Conservation (phyloP, 176 grass and related monocot species). For the Guadua angustifolia region DNA sequence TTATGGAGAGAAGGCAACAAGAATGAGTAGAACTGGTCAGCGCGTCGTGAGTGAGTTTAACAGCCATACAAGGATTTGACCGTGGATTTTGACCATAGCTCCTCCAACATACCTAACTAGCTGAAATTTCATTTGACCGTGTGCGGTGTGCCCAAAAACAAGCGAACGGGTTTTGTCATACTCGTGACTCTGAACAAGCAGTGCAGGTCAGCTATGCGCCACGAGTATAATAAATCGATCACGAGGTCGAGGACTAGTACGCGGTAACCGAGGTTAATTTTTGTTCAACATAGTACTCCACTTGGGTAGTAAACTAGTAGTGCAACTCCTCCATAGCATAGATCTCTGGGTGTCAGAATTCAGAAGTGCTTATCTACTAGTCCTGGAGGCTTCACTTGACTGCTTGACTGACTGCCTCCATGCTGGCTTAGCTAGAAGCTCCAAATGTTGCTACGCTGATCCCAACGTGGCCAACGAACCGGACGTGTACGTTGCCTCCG, state of each 20-base stretch:
- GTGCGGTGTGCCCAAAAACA: slow-evolving; percentile 33
- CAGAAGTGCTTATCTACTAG: too few species aligned
- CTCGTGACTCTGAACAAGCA: slow-evolving; percentile 16
- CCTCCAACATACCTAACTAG: slow-evolving; percentile 9
- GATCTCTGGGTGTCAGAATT: too few species aligned
- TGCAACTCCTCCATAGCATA: too few species aligned
- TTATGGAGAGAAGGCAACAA: background rate
- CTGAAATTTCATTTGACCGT: slow-evolving; percentile 17
- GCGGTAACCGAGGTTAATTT: slow-evolving; percentile 28
- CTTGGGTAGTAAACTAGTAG: background rate
- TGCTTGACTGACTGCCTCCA: too few species aligned
- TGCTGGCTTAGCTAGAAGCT: too few species aligned
- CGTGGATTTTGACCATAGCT: slow-evolving; percentile 41
- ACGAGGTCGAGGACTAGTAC: background rate
- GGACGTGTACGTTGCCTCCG: too few species aligned
- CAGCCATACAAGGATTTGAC: slow-evolving; percentile 36
- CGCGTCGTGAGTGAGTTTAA: background rate
- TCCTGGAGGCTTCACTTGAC: too few species aligned
- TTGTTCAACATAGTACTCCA: background rate
- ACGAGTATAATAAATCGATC: background rate
- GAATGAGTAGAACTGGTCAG: background rate
- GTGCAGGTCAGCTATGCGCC: slow-evolving; percentile 21
- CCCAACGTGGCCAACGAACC: too few species aligned
- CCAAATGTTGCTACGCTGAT: too few species aligned
- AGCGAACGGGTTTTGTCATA: background rate